Evolutionary conservation across 345 rosid species (phyloP).

Genomic region (Ailanthus altissimus): DNA sequence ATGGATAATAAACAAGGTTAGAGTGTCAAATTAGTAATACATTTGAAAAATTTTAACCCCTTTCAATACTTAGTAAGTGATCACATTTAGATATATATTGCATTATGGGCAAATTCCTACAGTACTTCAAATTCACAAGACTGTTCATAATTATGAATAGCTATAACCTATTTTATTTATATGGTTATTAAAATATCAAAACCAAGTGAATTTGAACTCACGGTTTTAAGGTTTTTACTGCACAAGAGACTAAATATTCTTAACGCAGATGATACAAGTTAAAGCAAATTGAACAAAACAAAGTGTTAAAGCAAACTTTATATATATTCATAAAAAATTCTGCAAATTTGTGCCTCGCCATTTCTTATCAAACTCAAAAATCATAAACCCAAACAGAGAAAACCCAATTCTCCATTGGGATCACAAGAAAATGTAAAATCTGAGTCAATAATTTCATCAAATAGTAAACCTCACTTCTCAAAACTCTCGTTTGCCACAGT

Average conservation of each 20-base stretch:
- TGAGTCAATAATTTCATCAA: conserved; percentile 40
- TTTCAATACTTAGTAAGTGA: no score
- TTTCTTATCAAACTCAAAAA: not conserved
- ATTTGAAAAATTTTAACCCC: no score
- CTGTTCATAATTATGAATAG: not conserved
- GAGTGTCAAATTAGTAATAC: no score
- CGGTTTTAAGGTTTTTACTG: conserved; percentile 42
- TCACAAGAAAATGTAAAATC: not conserved
- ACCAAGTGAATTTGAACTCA: conserved; percentile 37
- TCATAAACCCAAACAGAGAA: not conserved
- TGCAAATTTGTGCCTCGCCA: no score
- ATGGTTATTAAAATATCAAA: not conserved
- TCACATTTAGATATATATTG: no score
- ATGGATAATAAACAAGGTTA: no score
- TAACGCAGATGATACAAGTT: conserved; percentile 68
- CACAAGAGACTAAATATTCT: conserved; percentile 53
- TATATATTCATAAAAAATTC: not conserved
- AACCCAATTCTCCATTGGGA: not conserved
- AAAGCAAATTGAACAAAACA: conserved; percentile 18
- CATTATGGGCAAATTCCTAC: no score
- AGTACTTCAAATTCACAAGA: conserved; percentile 13
- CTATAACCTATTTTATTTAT: not conserved
- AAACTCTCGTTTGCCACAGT: not conserved
- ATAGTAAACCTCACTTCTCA: conserved; percentile 26
- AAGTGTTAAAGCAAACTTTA: not conserved